Evolutionary conservation across 495 filamentous ascomycete species (phyloP).

Genomic region (Cercophora scortea): DNA sequence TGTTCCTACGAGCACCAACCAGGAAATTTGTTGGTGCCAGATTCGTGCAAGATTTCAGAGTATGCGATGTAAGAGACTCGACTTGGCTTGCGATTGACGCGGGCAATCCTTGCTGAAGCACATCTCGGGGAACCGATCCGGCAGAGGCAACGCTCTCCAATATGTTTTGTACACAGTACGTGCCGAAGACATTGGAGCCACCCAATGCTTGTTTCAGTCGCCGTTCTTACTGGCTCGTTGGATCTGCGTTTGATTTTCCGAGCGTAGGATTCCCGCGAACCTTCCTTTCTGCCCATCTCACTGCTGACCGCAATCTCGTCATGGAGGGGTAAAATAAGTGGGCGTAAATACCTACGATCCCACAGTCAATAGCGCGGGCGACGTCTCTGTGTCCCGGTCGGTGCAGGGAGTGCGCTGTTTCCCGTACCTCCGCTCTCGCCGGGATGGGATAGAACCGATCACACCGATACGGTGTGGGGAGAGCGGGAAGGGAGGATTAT

Average conservation of each 20-base stretch:
- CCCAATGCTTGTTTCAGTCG: not conserved
- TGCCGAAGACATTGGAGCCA: too few species aligned
- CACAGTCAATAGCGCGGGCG: too few species aligned
- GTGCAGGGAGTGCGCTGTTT: too few species aligned
- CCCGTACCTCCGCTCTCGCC: too few species aligned
- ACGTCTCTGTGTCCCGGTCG: too few species aligned
- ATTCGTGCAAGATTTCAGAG: not conserved
- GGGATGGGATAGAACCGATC: too few species aligned
- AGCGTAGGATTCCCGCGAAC: not conserved
- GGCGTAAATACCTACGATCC: not conserved
- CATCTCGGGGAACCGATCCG: not conserved
- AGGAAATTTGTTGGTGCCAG: too few species aligned
- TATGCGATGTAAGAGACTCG: not conserved
- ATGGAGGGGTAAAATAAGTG: conserved; percentile 4
- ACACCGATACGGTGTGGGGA: too few species aligned
- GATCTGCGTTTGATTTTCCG: conserved; percentile 1
- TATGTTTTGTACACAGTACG: too few species aligned
- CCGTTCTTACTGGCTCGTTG: not conserved
- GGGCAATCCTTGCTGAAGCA: not conserved
- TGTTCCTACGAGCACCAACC: not conserved
- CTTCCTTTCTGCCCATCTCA: not conserved
- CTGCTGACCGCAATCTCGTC: conserved; percentile 6
- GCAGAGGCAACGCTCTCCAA: not conserved
- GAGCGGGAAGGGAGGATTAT: too few species aligned
- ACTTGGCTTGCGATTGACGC: not conserved